phyloP scores from a whole-genome alignment of 2,329 filamentous ascomycete genomes.

The Claviceps purpurea region DNA sequence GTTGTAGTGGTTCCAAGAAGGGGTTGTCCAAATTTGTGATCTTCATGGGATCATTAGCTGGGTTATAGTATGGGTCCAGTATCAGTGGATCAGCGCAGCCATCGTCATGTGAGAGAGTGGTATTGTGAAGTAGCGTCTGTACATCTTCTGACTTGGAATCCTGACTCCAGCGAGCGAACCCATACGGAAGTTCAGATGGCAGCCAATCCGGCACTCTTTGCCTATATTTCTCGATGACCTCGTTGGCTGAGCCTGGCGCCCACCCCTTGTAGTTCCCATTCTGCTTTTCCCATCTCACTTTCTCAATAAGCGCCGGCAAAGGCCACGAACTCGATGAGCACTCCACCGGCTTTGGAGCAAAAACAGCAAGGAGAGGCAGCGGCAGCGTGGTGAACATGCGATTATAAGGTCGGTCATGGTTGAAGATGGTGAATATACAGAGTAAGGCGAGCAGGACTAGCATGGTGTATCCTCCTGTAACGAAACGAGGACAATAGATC shows the following conservation, averaged over 20 bases:
- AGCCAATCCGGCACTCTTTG: conserved; percentile 16
- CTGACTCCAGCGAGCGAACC: conserved; percentile 17
- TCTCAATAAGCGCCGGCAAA: conserved; percentile 16
- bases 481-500: conserved; percentile 7
- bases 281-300: conserved; percentile 13
- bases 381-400: conserved; percentile 20
- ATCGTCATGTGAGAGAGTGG: not conserved
- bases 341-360: conserved; percentile 13
- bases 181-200: conserved; percentile 13
- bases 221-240: conserved; percentile 14
- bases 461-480: conserved; percentile 9
- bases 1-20: conserved; percentile 15
- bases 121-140: not conserved
- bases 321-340: conserved; percentile 18
- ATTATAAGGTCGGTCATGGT: conserved; percentile 18
- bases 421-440: conserved; percentile 10
- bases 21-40: conserved; percentile 25
- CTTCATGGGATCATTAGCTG: conserved; percentile 24
- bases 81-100: conserved; percentile 4
- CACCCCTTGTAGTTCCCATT: conserved; percentile 20
- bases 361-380: conserved; percentile 16
- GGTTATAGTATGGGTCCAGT: conserved; percentile 16
- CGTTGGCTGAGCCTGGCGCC: conserved; percentile 15
- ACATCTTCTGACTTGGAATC: conserved; percentile 9
- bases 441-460: conserved; percentile 11